Evolutionary conservation across 108 stramenopile genomes (phyloP), one percentile per base, ranked within the genome.

Genomic region (Cylindrotheca fusiformis): DNA sequence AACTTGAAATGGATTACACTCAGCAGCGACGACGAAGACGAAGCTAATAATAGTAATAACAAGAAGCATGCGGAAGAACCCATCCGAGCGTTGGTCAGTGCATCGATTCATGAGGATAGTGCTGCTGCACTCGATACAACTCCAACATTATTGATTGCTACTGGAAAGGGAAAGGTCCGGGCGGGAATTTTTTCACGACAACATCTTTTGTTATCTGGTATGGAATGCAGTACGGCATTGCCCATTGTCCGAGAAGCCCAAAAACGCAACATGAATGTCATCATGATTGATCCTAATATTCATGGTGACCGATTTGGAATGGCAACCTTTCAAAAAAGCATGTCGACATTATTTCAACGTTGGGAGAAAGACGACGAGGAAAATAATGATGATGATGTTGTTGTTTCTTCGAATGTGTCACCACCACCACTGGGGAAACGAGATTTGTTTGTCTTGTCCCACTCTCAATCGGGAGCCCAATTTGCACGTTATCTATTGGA

Each of bases 231-330:
- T 23, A 85, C 89, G 18, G 84, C 86, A 10, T 27, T 90, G 6
- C 84, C 82, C 1, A 59, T 85, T 29, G 68, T 90, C 0, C 63
- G 72, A 6, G 84, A 90, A 60, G 89, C 86, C 32, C 59, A 41
- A 46, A 60, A 41, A 26, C 54, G 89, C 6, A 78, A 79, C 18
- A 85, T 90, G 78, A 75, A 84, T 56, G 74, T 86, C 23, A 69
- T 85, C 18, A 72, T 90, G 18, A 52, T 87, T 4, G 89, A 90
- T 75, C 89, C 86, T 21, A 90, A 90, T 71, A 83, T 71, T n/a
- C 64, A 71, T 36, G 86, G 86, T 1, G 89, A 90, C 48, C 59
- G 71, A 20, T 20, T 65, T 4, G 88, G 80, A 10, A 84, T 83
- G 79, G 58, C 46, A 1, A 84, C 81, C 12, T 82, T 85, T 77